Evolutionary conservation across 163 green algal species (phyloP).

Genomic region (Coccomyxa subellipsoidea): DNA sequence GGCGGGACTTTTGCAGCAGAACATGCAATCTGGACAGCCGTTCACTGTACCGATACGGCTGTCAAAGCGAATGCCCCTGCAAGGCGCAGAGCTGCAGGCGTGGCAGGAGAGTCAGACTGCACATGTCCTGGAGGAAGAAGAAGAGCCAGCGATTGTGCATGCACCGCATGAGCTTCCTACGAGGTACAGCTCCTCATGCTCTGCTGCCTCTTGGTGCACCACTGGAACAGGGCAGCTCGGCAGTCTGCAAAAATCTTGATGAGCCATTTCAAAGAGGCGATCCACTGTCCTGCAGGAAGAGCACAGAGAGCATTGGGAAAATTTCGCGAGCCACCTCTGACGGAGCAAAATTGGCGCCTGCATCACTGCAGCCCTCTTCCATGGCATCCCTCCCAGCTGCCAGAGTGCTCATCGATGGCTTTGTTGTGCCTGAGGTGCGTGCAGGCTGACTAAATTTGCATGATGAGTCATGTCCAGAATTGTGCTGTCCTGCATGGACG

Average conservation of each 20-base stretch:
- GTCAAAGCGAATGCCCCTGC: constrained; percentile 46
- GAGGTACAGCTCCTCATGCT: background rate
- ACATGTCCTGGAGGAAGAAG: background rate
- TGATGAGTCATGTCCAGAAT: background rate
- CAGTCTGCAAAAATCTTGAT: no score
- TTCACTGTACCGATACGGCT: constrained; percentile 39
- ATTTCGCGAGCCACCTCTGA: background rate
- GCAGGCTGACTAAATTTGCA: background rate
- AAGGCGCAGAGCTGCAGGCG: constrained; percentile 66
- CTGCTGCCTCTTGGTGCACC: no score
- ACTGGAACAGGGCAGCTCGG: no score
- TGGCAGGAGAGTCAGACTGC: constrained; percentile 3
- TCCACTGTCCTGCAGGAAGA: background rate
- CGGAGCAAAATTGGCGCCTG: background rate
- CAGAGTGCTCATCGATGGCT: constrained; percentile 65
- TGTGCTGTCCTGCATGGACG: no score
- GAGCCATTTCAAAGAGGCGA: no score
- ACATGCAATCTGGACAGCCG: background rate
- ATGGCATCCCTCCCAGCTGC: background rate
- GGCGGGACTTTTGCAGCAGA: background rate
- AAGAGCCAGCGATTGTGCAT: background rate
- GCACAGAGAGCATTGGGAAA: constrained; percentile 1
- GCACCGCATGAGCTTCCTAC: background rate
- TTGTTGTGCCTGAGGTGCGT: constrained; percentile 53
- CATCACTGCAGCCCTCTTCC: no score